Base-by-base conservation (phyloP, 2,329 filamentous ascomycete genomes). In the Aureobasidium vineae region DNA sequence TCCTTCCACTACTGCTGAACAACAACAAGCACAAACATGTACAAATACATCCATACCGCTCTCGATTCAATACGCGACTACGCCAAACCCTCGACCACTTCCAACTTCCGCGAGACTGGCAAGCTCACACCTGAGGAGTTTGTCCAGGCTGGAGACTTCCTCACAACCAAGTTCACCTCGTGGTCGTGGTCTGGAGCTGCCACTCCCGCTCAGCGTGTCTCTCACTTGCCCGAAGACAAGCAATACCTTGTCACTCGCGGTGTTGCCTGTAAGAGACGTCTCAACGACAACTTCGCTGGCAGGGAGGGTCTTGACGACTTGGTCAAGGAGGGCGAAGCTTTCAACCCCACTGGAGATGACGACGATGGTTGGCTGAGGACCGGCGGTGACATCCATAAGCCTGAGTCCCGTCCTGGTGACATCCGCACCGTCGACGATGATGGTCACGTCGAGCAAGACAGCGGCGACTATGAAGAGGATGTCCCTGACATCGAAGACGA, bases 401-500 rank as follows among this genome's bases (percentile, higher is more conserved):
- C 89, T 75, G 89, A 91, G 70, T 85, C 90, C 56, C 88, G 90
- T 79, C 88, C 88, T 28, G 84, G 86, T 72, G 92, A 97, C 77
- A 92, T 97, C 49, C 84, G 91, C 72, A 96, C 93, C 0, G 88
- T 97, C 28, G 93, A 96, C 74, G 92, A 97, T 73, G 88, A 90
- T 28, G 94, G 93, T 31, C 94, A 95, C 73, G 83, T 96, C 52
- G 92, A 90, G 16, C 91, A 93, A 67, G 83, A 85, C 66, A 88
- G 88, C 60, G 84, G 90, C 5, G 89, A 88, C 65, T 89, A 88
- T 65, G 84, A 90, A 5, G 89, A 89, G 63, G 94, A 97, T 73
- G 97, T 98, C 69, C 94, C 93, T 0, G 94, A 98, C 75, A 98
- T 98, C 92, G 95, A 98, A 75, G 95, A 98, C 70, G 94, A 98